These are phyloP conservation scores for Podila minutissima DNA, from an alignment of 192 early-diverging fungal genomes.

Conservation along the genomic window DNA sequence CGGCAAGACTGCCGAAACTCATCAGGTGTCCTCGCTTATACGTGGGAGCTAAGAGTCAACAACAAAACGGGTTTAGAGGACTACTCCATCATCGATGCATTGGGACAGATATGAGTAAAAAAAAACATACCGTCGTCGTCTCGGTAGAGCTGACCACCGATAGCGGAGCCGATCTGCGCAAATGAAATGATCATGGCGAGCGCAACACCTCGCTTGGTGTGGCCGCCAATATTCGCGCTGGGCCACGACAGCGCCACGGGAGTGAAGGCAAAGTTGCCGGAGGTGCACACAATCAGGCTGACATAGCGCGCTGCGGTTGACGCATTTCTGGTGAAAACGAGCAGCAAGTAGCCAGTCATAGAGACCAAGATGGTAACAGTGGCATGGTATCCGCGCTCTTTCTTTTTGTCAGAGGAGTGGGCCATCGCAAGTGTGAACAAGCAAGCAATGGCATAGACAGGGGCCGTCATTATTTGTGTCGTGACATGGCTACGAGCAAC, in stretches of 20 bases:
- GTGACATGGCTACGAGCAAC: neutral
- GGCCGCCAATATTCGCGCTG: slow-evolving; percentile 67
- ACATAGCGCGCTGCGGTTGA: slow-evolving; percentile 16
- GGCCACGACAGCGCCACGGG: slow-evolving; percentile 58
- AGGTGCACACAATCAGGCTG: slow-evolving; percentile 5
- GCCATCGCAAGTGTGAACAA: neutral
- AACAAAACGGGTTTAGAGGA: neutral
- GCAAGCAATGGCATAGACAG: slow-evolving; percentile 4
- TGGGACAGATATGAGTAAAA: neutral
- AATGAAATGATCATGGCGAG: slow-evolving; percentile 66
- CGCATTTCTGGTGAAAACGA: slow-evolving; percentile 17
- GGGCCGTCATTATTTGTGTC: slow-evolving; percentile 13
- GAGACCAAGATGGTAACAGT: neutral
- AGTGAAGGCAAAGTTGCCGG: slow-evolving; percentile 23
- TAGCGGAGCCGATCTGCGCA: slow-evolving; percentile 71
- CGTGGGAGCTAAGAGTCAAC: neutral
- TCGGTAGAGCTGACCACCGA: slow-evolving; percentile 76
- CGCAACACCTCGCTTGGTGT: slow-evolving; percentile 70
- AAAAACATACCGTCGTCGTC: slow-evolving; percentile 46
- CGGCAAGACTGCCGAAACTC: neutral
- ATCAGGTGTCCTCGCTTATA: slow-evolving; percentile 4
- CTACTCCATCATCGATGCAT: no score
- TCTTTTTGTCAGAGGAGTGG: neutral
- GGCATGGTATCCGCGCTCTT: slow-evolving; percentile 4
- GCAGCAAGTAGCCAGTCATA: neutral